phyloP scores from a whole-genome alignment of 1,284 basidiomycete genomes.

The Heterobasidion annosum region DNA sequence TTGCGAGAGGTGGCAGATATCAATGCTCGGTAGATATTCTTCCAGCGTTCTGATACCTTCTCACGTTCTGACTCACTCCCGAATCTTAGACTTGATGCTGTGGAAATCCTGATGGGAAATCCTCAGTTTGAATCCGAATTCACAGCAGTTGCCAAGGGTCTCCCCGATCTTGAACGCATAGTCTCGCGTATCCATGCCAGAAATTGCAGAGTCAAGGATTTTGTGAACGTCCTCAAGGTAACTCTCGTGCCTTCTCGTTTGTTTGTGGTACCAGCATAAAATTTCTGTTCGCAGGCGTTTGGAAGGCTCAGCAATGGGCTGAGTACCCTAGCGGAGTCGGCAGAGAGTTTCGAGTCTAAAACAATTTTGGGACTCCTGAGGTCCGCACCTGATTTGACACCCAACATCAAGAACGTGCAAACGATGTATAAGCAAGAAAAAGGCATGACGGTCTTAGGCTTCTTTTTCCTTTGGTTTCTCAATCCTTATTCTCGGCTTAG shows the following conservation, averaged over 20 bases:
- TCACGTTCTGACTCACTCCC: neutral
- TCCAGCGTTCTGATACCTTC: neutral
- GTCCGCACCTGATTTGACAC: conserved; percentile 71
- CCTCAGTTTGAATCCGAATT: conserved; percentile 73
- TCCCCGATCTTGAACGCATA: conserved; percentile 91
- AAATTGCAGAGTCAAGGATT: conserved; percentile 80
- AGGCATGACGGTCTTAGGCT: conserved; percentile 28
- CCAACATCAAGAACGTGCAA: conserved; percentile 64
- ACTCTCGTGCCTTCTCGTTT: conserved; percentile 14
- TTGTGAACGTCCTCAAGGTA: conserved; percentile 73
- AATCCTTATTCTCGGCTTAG: conserved; percentile 21
- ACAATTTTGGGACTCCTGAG: conserved; percentile 70
- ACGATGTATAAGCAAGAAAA: conserved; percentile 66
- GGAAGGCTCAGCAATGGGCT: conserved; percentile 64
- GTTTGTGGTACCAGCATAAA: neutral
- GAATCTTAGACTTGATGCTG: conserved; percentile 71
- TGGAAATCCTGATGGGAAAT: conserved; percentile 79
- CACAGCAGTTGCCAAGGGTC: conserved; percentile 61
- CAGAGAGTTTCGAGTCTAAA: conserved; percentile 69
- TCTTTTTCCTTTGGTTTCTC: neutral
- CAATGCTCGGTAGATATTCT: conserved; percentile 61
- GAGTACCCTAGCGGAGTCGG: conserved; percentile 48
- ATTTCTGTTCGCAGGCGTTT: conserved; percentile 53
- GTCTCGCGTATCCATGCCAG: conserved; percentile 91
- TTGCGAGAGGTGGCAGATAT: conserved; percentile 75